phyloP scores from a whole-genome alignment of 306 rosid genomes.

The Gastrolobium villosum region DNA sequence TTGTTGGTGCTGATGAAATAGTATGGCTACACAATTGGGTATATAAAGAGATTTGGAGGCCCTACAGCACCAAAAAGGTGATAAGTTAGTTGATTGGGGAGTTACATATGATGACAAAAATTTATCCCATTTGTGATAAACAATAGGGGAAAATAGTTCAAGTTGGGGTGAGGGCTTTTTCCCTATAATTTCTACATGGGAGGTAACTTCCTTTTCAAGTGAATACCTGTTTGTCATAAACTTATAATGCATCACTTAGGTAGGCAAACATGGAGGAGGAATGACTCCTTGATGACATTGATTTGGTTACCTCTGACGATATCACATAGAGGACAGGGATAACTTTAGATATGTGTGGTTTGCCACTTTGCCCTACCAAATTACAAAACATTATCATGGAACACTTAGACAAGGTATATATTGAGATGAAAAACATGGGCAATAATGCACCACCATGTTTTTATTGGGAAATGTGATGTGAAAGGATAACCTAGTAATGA shows the following conservation, averaged over 20 bases:
- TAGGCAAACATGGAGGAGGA: constrained; percentile 36
- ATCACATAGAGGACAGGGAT: constrained; percentile 35
- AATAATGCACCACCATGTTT: constrained; percentile 36
- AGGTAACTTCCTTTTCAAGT: constrained; percentile 31
- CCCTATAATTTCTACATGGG: constrained; percentile 14
- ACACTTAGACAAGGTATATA: constrained; percentile 45
- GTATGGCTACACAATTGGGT: constrained; percentile 47
- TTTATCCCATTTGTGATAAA: constrained; percentile 42
- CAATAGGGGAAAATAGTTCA: constrained; percentile 23
- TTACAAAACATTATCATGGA: constrained; percentile 36
- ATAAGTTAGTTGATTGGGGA: constrained; percentile 66
- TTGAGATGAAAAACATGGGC: constrained; percentile 34
- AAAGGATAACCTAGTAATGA: constrained; percentile 40
- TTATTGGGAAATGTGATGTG: constrained; percentile 52
- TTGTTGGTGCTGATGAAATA: constrained; percentile 42
- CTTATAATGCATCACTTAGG: constrained; percentile 15
- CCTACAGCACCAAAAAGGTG: constrained; percentile 57
- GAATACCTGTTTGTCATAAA: constrained; percentile 37
- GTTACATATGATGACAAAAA: constrained; percentile 59
- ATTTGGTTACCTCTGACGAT: constrained; percentile 32
- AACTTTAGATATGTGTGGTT: constrained; percentile 42
- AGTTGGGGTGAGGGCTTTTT: constrained; percentile 35
- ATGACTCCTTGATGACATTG: constrained; percentile 21
- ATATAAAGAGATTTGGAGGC: constrained; percentile 60
- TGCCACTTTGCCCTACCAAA: constrained; percentile 37